phyloP scores from a whole-genome alignment of 345 rosid species.

The Populus nigra region DNA sequence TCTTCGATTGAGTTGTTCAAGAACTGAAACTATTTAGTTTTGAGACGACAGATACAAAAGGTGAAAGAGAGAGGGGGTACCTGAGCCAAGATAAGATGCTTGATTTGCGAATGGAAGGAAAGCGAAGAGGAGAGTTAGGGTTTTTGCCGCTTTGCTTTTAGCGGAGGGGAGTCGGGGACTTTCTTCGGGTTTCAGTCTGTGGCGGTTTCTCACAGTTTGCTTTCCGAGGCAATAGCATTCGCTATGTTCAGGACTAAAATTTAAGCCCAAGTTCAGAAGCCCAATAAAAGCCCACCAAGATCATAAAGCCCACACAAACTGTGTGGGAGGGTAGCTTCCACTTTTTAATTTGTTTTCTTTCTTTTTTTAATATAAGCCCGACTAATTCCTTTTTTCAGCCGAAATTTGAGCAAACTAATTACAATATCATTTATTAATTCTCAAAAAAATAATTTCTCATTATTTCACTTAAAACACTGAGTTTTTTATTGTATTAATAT shows the following conservation, averaged over 20 bases:
- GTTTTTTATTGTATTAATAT: no score
- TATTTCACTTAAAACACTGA: no score
- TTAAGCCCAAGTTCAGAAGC: neutral
- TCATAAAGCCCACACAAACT: neutral
- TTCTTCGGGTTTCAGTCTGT: neutral
- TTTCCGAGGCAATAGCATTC: neutral
- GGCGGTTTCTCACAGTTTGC: neutral
- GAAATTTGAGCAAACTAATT: no score
- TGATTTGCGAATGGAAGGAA: neutral
- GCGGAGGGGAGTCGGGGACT: neutral
- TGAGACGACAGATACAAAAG: neutral
- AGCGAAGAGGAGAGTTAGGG: neutral
- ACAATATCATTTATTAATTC: no score
- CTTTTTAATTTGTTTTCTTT: no score
- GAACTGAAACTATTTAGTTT: neutral
- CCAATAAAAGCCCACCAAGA: neutral
- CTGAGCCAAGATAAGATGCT: neutral
- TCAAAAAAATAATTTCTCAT: no score
- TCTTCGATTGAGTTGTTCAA: neutral
- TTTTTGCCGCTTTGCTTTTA: neutral
- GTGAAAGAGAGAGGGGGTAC: neutral
- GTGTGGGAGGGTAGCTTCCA: neutral
- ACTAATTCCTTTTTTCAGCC: no score
- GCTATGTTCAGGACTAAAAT: neutral
- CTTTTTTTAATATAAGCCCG: no score